Evolutionary conservation across 1,284 basidiomycete genomes (phyloP), one percentile per base, ranked within the genome.

Genomic region (Neonothopanus nambi): DNA sequence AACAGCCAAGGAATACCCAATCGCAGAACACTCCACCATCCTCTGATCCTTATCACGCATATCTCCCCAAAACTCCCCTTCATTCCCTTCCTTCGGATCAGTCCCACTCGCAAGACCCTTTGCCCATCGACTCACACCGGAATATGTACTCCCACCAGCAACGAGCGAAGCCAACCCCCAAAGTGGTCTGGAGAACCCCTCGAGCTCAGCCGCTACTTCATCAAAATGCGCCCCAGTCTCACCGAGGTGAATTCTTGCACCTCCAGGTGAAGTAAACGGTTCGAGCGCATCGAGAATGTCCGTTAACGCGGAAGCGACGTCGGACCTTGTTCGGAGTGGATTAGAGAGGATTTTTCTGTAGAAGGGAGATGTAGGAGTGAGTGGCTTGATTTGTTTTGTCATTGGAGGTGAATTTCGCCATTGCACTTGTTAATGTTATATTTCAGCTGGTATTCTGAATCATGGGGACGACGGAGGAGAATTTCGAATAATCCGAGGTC

Each of bases 21-120:
- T 84, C 4, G 89, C 84, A 54, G 84, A 85, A 71, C 89, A 90
- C 66, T 90, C 89, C 0, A 91, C 89, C 89, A 91, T 91, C 23
- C 89, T 69, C 68, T 91, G 88, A 65, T 91, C 89, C 66, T 84
- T 87, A 61, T 87, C 80, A 51, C 79, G 76, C 75, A 89, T 88
- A 48, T 79, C 70, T 2, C 87, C 88, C 89, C 88, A 91, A 67
- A 87, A 91, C 68, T 91, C 88, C 26, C 26, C 26, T 2, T 76
- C 72, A 52, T 75, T n/a, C n/a, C n/a, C n/a, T n/a, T 78, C 74
- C 11, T 75, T 66, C 0, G 86, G 85, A 63, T 90, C 75, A 9
- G 85, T 87, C 2, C 88, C 88, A 57, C 74, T 83, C 17, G 75
- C 77, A 56, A 90, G 79, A 1, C 89, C 89, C 49, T 74, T 67